Evolutionary conservation across 2,329 filamentous ascomycete species (phyloP), one percentile per base, ranked within the genome.

Genomic region (Beauveria bassiana): DNA sequence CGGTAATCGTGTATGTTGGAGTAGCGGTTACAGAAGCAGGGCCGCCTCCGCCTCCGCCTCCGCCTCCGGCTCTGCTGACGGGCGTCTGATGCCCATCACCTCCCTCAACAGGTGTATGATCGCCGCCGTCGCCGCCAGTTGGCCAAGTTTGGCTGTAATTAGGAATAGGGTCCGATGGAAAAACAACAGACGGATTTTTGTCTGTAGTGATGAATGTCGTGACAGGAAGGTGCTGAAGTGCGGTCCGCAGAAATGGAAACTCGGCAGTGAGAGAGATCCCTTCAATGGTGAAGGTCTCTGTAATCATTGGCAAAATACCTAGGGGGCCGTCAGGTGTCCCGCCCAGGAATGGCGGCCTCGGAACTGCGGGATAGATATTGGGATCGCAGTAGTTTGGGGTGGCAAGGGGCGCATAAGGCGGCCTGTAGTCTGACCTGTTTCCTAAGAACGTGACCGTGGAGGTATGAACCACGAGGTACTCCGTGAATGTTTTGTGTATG

Each of bases 101-200:
- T n/a, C 38, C 45, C 22, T 31, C 43, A 31, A 47, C 59, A 38
- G 51, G 51, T 4, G 57, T 50, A 14, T 59, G 50, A 34, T 26
- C 3, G 16, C 47, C 34, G 12, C 12, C 22, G 18, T n/a, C 61
- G 4, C 38, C 43, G n/a, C 57, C 45, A 20, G 10, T 50, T 12
- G 51, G 20, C 62, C 62, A 63, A 3, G 55, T 56, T 22, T 59
- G 58, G 16, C 49, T 52, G 26, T 53, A 63, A 38, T 26, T 31
- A 8, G 58, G 24, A 68, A 65, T 70, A 5, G 68, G 63, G 18
- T 75, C 69, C 2, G 75, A 72, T 1, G 77, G 67, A 63, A 74
- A 72, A 3, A 82, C 74, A 18, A 83, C 78, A 9, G 78, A 75
- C 0, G 81, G 81, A 61, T 83, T 83, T 67, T 82, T 83, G 67